phyloP scores from a whole-genome alignment of 257 asterid genomes.

The Scutellaria baicalensis region DNA sequence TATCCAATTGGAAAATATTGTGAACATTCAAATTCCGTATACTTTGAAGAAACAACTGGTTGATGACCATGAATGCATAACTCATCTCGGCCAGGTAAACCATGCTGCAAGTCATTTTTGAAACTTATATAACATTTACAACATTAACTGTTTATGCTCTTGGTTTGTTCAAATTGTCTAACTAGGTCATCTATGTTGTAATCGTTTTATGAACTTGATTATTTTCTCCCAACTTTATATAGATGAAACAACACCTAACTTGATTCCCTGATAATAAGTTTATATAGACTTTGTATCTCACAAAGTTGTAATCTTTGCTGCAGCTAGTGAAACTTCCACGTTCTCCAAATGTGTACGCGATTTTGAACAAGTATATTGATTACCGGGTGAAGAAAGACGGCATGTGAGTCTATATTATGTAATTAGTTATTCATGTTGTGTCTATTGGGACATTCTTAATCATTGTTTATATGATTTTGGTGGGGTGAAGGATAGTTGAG shows the following conservation, averaged over 20 bases:
- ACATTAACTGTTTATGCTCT: not conserved
- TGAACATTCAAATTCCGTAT: conserved; percentile 56
- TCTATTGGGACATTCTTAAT: not conserved
- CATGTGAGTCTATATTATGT: conserved; percentile 30
- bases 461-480: conserved; percentile 8
- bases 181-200: not conserved
- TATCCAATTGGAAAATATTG: conserved; percentile 34
- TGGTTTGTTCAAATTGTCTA: not conserved
- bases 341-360: conserved; percentile 53
- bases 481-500: conserved; percentile 45
- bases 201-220: too few relatives aligned
- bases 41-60: conserved; percentile 53
- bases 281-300: not conserved
- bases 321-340: conserved; percentile 80
- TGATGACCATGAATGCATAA: conserved; percentile 60
- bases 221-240: too few relatives aligned
- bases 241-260: too few relatives aligned
- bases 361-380: conserved; percentile 51
- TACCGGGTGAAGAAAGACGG: conserved; percentile 47
- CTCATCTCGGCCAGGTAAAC: conserved; percentile 59
- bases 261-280: too few relatives aligned
- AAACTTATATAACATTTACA: not conserved
- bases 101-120: conserved; percentile 4
- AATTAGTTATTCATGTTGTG: not conserved
- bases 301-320: conserved; percentile 15